A percentile compares a stretch with the other conserved stretches of the same genome.
Evolutionary conservation across 2,329 filamentous ascomycete species (phyloP).

Genomic region (Sporothrix schenckii): DNA sequence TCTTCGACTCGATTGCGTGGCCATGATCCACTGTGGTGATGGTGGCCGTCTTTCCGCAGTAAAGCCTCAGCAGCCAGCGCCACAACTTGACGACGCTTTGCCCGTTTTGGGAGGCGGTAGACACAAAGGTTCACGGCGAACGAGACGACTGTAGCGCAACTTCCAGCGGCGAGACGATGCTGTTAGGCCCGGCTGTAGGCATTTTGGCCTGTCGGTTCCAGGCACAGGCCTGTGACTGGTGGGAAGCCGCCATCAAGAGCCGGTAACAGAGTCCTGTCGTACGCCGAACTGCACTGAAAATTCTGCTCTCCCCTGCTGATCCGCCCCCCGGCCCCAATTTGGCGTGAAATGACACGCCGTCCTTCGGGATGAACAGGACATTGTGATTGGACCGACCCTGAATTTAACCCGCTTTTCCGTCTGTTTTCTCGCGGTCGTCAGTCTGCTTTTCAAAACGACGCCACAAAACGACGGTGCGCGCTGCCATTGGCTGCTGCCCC

Average conservation of each 20-base stretch:
- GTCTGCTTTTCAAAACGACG: constrained; percentile 23
- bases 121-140: not conserved
- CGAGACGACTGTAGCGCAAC: not conserved
- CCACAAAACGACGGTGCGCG: not conserved
- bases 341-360: constrained; percentile 11
- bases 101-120: not conserved
- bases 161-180: not conserved
- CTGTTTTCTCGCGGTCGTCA: not conserved
- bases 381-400: constrained; percentile 5
- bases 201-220: not conserved
- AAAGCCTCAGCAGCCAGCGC: not conserved
- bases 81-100: not conserved
- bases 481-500: constrained; percentile 13
- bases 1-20: too few species aligned
- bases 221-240: constrained; percentile 3
- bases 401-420: not conserved
- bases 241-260: not conserved
- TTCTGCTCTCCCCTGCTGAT: not conserved
- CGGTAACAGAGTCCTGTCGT: not conserved
- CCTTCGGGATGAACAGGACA: not conserved
- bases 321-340: not conserved
- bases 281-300: not conserved
- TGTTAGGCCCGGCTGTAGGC: not conserved
- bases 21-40: too few species aligned
- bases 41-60: too few species aligned